These are phyloP conservation scores for Tetrahymena thermophila DNA, from an alignment of 73 alveolate species.

Conservation along the genomic window DNA sequence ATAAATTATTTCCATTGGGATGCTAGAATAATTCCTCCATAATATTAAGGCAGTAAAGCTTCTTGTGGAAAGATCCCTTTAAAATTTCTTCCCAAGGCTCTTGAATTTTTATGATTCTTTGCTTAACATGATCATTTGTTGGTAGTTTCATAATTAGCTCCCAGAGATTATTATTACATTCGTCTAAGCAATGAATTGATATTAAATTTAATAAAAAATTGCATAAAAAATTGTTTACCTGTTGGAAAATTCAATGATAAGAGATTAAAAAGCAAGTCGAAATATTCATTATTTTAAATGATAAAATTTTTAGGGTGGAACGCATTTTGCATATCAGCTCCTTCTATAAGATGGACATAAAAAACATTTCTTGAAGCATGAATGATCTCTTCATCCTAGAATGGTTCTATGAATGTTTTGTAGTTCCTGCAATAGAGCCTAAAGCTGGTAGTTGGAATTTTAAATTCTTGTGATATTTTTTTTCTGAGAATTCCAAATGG, in stretches of 20 bases:
- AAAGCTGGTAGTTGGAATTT: background rate
- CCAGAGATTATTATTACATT: background rate
- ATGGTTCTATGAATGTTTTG: background rate
- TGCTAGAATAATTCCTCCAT: background rate
- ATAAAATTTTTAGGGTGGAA: background rate
- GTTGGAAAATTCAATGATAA: background rate
- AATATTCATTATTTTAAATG: background rate
- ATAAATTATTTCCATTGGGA: background rate
- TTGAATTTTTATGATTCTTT: background rate
- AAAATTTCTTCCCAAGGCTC: background rate
- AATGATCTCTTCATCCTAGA: background rate
- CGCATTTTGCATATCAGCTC: background rate
- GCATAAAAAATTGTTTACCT: background rate
- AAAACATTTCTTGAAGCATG: background rate
- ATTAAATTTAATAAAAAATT: background rate
- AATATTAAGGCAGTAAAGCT: background rate
- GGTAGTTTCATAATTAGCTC: background rate
- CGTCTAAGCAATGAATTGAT: background rate
- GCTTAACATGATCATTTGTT: background rate
- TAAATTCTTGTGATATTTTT: background rate
- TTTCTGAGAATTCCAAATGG: background rate
- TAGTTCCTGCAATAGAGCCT: background rate
- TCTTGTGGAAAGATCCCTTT: background rate
- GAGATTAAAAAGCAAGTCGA: background rate
- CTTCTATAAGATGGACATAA: background rate